Base-by-base conservation (phyloP, 164 flowering plant genomes). In the Stephania yunnanensis region DNA sequence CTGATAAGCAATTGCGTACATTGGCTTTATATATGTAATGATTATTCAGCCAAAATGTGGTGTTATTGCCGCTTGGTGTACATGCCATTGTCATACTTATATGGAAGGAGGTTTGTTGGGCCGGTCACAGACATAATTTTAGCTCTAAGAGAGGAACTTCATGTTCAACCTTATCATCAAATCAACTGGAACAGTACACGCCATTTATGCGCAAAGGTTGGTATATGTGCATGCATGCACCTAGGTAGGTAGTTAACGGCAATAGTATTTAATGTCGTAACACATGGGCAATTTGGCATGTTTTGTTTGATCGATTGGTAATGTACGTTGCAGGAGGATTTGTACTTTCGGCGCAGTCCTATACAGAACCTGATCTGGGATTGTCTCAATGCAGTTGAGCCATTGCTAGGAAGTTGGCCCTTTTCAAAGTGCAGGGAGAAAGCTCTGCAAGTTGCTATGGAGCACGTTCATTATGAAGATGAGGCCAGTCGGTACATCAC, bases 61-160 rank as follows among this genome's bases (percentile, higher is more conserved):
- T 80, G 84, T 71, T 83, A 76, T 73, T 77, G 75, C 74, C 85
- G 82, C 36, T 73, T 75, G 75, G 76, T 77, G 44, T 82, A 82
- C 77, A 69, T 80, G 81, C 83, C 83, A 19, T 73, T 80, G 83
- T 78, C 85, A 12, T 85, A 85, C 50, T 72, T 85, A 66, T 85
- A 81, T 70, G 85, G 87, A 25, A 85, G 72, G 72, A 85, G 83
- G 46, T 89, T 87, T 68, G 89, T 89, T 7, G 90, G 88, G 31
- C 81, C 78, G 5, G 83, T 84, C 64, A 87, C 87, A 15, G 77
- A 50, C 4, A 48, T 81, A 8, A 61, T 85, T 78, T 69, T 25
- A 67, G 75, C 82, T 13, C 71, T 89, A 15, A 82, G 90, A 44
- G 65, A 80, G 71, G 89, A 89, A 74, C 82, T 89, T 50, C 79